phyloP scores from a whole-genome alignment of 495 filamentous ascomycete genomes.

The Talaromyces liani region DNA sequence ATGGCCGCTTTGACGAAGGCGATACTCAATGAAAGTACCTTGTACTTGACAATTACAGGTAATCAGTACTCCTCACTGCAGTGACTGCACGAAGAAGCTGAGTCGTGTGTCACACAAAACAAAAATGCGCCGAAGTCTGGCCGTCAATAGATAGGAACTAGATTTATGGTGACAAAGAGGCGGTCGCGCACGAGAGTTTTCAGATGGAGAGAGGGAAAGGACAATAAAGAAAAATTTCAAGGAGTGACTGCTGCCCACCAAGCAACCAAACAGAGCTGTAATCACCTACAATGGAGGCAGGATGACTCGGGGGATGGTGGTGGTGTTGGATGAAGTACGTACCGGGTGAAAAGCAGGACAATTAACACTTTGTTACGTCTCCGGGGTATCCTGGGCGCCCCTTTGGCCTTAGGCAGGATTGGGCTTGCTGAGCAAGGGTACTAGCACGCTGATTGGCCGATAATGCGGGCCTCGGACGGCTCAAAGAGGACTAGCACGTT shows the following conservation, averaged over 20 bases:
- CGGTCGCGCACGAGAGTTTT: not conserved
- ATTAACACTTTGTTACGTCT: not conserved
- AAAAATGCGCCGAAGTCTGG: constrained; percentile 11
- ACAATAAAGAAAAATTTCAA: not conserved
- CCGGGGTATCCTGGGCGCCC: not conserved
- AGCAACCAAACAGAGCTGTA: not conserved
- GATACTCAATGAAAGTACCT: constrained; percentile 2
- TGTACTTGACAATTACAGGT: not conserved
- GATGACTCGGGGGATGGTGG: not conserved
- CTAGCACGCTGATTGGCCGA: not conserved
- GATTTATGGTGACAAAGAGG: not conserved
- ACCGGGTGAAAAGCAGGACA: not conserved
- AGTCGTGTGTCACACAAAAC: constrained; percentile 5
- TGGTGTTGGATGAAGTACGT: not conserved
- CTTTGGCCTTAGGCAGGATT: not conserved
- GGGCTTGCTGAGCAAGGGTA: not conserved
- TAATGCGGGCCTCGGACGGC: not conserved
- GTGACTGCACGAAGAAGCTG: not conserved
- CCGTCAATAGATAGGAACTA: not conserved
- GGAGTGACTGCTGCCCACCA: constrained; percentile 6
- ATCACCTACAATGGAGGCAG: not conserved
- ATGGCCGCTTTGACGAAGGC: constrained; percentile 7
- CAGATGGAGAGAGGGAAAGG: not conserved
- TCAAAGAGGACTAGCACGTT: not conserved
- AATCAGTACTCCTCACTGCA: not conserved